These are phyloP conservation scores for Acacia crassicarpa DNA, from an alignment of 306 rosid genomes.

Conservation along the genomic window DNA sequence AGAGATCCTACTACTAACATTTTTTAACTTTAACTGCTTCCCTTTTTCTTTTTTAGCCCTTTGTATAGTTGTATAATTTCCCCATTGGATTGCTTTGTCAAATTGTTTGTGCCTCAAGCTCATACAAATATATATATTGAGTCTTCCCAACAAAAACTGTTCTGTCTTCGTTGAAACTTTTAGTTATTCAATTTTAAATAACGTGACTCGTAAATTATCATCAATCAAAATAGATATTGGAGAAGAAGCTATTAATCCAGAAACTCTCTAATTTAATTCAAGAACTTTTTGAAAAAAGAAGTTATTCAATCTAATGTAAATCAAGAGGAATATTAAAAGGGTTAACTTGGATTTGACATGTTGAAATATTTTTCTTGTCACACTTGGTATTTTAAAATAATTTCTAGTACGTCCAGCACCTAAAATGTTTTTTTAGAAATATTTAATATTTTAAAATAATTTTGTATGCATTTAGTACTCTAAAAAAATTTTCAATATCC, in stretches of 20 bases:
- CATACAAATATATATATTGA: background rate
- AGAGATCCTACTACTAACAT: constrained; percentile 64
- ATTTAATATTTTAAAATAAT: no score
- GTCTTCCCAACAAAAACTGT: background rate
- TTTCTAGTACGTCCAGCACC: no score
- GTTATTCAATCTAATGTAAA: background rate
- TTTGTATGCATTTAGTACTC: no score
- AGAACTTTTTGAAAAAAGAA: background rate
- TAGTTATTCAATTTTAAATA: background rate
- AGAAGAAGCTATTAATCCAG: background rate
- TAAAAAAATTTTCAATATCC: no score
- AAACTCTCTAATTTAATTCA: background rate
- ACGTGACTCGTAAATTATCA: no score
- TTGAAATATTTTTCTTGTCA: no score
- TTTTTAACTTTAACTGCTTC: constrained; percentile 34
- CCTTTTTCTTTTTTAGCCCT: background rate
- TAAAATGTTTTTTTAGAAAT: no score
- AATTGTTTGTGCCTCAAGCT: background rate
- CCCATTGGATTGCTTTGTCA: background rate
- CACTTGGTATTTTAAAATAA: no score
- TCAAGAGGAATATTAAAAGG: background rate
- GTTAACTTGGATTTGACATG: no score
- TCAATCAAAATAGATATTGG: background rate
- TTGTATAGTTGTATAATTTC: no score
- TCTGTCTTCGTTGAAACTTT: background rate